phyloP scores from a whole-genome alignment of 2,329 filamentous ascomycete genomes.

The Dissoconium aciculare region DNA sequence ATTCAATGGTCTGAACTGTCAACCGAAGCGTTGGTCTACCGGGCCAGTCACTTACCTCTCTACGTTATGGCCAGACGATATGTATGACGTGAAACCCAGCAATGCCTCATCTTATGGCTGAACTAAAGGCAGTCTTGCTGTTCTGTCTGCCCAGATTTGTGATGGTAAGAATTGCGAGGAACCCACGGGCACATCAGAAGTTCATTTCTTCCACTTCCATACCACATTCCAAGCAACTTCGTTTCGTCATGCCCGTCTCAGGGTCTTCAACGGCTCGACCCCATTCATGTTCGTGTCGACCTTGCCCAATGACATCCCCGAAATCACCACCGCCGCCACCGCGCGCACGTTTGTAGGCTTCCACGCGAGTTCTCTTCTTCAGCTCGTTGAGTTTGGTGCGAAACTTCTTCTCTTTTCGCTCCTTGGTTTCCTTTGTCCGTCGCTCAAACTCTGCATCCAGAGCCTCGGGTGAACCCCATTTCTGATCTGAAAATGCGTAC shows the following conservation, averaged over 20 bases:
- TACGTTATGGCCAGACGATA: no score
- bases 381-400: slow-evolving; percentile 74
- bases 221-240: slow-evolving; percentile 53
- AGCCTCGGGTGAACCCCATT: slow-evolving; percentile 79
- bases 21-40: no score
- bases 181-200: no score
- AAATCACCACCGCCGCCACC: slow-evolving; percentile 44
- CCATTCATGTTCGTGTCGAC: slow-evolving; percentile 83
- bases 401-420: slow-evolving; percentile 80
- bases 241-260: slow-evolving; percentile 59
- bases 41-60: no score
- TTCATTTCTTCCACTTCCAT: slow-evolving; percentile 55
- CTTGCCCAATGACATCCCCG: slow-evolving; percentile 55
- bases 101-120: no score
- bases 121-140: no score
- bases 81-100: no score
- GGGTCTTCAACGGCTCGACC: slow-evolving; percentile 43
- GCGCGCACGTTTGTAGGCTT: slow-evolving; percentile 65
- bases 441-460: slow-evolving; percentile 79
- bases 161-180: no score
- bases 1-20: no score
- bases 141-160: no score
- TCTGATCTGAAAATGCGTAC: slow-evolving; percentile 65
- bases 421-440: slow-evolving; percentile 65
- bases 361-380: slow-evolving; percentile 84